phyloP scores from a whole-genome alignment of 495 filamentous ascomycete genomes.

The Penicillium simplicissimum region DNA sequence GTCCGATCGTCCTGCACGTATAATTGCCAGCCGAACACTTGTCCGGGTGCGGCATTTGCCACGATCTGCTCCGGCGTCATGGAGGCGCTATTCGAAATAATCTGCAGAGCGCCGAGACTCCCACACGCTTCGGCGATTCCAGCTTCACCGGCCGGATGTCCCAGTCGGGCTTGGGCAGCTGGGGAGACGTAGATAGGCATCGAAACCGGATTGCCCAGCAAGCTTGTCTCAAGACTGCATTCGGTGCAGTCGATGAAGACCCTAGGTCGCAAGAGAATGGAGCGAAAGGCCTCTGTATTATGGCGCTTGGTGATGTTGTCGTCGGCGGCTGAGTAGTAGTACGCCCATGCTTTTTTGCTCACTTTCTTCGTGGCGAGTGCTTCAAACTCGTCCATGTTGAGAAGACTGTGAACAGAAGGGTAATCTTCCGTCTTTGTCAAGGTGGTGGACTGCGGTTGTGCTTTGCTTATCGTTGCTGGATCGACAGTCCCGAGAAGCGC shows the following conservation, averaged over 20 bases:
- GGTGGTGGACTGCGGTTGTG: not conserved
- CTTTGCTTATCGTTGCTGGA: constrained; percentile 22
- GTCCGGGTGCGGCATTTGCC: constrained; percentile 59
- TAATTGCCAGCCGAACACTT: constrained; percentile 88
- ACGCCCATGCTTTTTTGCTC: constrained; percentile 82
- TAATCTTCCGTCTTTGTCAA: not conserved
- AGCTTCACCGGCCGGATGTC: constrained; percentile 81
- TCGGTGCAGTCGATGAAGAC: constrained; percentile 79
- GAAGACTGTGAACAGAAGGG: constrained; percentile 64
- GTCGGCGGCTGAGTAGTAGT: constrained; percentile 87
- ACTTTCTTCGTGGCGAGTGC: constrained; percentile 69
- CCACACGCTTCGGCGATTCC: constrained; percentile 81
- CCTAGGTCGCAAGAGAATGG: constrained; percentile 79
- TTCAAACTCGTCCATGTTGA: constrained; percentile 74
- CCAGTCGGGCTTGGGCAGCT: constrained; percentile 87
- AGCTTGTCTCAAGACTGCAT: constrained; percentile 65
- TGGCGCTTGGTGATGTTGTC: constrained; percentile 74
- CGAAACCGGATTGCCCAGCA: constrained; percentile 66
- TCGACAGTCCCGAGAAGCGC: constrained; percentile 73
- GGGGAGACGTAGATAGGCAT: constrained; percentile 83
- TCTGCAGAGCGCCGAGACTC: constrained; percentile 72
- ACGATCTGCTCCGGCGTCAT: constrained; percentile 87
- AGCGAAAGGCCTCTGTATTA: constrained; percentile 75
- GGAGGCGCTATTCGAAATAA: constrained; percentile 84
- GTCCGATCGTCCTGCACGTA: constrained; percentile 79